phyloP scores from a whole-genome alignment of 2,329 filamentous ascomycete species.

The Venturia nashicola region DNA sequence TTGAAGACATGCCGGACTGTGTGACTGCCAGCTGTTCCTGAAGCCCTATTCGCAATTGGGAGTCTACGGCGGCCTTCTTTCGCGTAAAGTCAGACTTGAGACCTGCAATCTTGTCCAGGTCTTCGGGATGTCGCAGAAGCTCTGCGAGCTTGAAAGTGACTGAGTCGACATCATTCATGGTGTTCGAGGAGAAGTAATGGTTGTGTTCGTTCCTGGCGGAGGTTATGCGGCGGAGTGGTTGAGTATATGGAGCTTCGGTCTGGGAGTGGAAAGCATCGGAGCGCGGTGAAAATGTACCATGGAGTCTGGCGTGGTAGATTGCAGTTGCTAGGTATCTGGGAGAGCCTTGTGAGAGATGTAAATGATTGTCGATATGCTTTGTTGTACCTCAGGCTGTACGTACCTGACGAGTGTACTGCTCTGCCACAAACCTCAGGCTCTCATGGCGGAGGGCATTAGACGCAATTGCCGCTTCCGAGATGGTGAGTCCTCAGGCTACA shows the following conservation, averaged over 20 bases:
- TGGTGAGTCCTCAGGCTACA: no score
- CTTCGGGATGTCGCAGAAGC: conserved; percentile 87
- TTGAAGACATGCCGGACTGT: conserved; percentile 79
- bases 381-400: no score
- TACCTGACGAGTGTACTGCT: no score
- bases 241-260: not conserved
- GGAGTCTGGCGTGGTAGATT: not conserved
- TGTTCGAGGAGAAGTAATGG: not conserved
- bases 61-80: conserved; percentile 86
- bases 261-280: not conserved
- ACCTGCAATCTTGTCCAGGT: conserved; percentile 86
- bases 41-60: conserved; percentile 75
- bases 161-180: conserved; percentile 50
- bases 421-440: no score
- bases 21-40: conserved; percentile 90
- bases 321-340: not conserved
- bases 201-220: not conserved
- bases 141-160: conserved; percentile 72
- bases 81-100: conserved; percentile 87
- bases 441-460: no score
- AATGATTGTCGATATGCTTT: not conserved
- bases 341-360: not conserved
- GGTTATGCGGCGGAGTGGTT: not conserved
- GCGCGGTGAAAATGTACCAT: not conserved
- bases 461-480: not conserved